Evolutionary conservation across 2,329 filamentous ascomycete species (phyloP).

Genomic region (Colletotrichum aenigma): DNA sequence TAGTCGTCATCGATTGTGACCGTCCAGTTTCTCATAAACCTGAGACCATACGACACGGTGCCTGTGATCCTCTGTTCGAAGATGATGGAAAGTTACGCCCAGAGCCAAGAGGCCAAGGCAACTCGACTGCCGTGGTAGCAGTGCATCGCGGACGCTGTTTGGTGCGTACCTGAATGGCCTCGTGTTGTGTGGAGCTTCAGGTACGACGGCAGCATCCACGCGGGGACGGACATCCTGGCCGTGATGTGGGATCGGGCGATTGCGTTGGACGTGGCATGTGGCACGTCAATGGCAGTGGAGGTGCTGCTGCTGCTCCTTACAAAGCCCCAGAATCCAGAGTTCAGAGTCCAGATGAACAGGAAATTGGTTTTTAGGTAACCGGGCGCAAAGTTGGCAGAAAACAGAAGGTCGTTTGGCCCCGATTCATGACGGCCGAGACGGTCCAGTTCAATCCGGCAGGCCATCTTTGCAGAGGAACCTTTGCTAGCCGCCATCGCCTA

Average conservation of each 20-base stretch:
- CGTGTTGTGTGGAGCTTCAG: slow-evolving; percentile 7
- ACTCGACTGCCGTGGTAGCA: background rate
- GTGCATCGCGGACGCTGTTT: background rate
- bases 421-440: background rate
- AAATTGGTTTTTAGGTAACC: background rate
- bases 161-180: slow-evolving; percentile 12
- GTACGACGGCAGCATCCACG: slow-evolving; percentile 59
- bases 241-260: slow-evolving; percentile 67
- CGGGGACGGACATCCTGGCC: slow-evolving; percentile 77
- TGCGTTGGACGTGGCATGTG: background rate
- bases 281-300: background rate
- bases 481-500: slow-evolving; percentile 11
- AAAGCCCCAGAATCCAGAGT: background rate
- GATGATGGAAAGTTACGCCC: background rate
- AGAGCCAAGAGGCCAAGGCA: slow-evolving; percentile 8
- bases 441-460: background rate
- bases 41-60: background rate
- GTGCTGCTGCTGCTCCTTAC: background rate
- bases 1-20: background rate
- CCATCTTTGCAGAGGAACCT: background rate
- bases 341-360: background rate
- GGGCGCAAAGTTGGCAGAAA: background rate
- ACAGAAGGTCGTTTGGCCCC: background rate
- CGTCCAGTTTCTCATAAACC: background rate
- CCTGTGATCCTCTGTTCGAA: background rate